Evolutionary conservation across 805 yeast genomes (phyloP).

Genomic region (Ogataea philodendri): DNA sequence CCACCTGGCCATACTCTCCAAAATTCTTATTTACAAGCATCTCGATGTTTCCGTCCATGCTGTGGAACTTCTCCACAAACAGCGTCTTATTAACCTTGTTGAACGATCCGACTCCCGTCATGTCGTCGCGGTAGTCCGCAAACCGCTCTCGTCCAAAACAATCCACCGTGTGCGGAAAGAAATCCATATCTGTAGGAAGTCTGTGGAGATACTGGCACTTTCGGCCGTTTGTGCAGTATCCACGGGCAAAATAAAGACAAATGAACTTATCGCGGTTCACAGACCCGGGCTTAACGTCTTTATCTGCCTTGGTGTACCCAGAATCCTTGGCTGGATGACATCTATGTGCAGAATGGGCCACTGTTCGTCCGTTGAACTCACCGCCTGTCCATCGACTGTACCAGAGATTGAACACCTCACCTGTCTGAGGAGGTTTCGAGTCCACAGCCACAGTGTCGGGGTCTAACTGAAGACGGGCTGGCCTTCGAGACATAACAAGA

Average conservation of each 20-base stretch:
- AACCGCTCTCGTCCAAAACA: slow-evolving; percentile 92
- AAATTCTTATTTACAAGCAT: slow-evolving; percentile 50
- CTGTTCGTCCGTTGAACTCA: slow-evolving; percentile 44
- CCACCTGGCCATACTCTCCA: slow-evolving; percentile 73
- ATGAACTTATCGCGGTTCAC: slow-evolving; percentile 42
- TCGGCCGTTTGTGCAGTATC: slow-evolving; percentile 77
- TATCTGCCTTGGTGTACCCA: slow-evolving; percentile 73
- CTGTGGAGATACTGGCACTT: slow-evolving; percentile 78
- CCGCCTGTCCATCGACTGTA: slow-evolving; percentile 87
- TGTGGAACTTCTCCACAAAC: slow-evolving; percentile 63
- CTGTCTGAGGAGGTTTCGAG: slow-evolving; percentile 74
- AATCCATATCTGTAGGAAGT: slow-evolving; percentile 62
- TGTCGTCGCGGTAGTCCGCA: slow-evolving; percentile 80
- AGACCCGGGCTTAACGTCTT: slow-evolving; percentile 32
- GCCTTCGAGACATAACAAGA: slow-evolving; percentile 25
- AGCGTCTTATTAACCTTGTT: slow-evolving; percentile 66
- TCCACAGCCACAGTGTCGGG: slow-evolving; percentile 54
- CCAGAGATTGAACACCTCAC: slow-evolving; percentile 84
- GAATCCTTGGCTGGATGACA: slow-evolving; percentile 62
- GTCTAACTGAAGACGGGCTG: slow-evolving; percentile 76
- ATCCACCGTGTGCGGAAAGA: slow-evolving; percentile 63
- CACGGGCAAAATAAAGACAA: slow-evolving; percentile 86
- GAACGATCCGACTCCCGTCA: slow-evolving; percentile 91
- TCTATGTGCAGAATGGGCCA: slow-evolving; percentile 51
- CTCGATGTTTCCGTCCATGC: slow-evolving; percentile 38